Evolutionary conservation across 768 basidiomycete species (phyloP), one percentile per base, ranked within the genome.

Genomic region (Pulveroboletus sp.): DNA sequence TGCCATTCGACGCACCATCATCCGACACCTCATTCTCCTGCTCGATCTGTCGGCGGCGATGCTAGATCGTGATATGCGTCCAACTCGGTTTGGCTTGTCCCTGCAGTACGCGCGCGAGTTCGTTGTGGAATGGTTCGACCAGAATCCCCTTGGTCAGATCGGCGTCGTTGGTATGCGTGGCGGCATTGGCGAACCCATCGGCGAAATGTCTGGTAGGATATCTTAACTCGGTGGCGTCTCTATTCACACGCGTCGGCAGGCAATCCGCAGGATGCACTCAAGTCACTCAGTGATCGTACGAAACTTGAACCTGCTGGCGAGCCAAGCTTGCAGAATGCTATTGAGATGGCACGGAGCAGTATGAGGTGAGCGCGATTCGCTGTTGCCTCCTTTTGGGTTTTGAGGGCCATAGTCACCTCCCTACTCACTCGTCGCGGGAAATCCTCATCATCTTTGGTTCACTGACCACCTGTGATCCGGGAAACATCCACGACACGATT

Each of bases 121-220:
- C 57, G 78, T 98, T 27, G 74, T 79, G 7, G 96, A 99, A 66
- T 99, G 95, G 94, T 99, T 98, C 68, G 96, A 99, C 70, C 96
- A 98, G 72, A 99, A 99, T 62, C 96, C 96, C 1, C 76, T 99
- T 11, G 94, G 95, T 18, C 96, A 98, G 69, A 90, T 99, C 56
- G 95, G 93, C 2, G 73, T 98, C 28, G 91, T 98, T 15, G 92
- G 90, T 6, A 92, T 98, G 81, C 76, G 93, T 21, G 82, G 89
- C 31, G 92, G 96, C 0, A 68, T 97, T 21, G 93, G 93, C 0
- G 96, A 98, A 68, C 81, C 90, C 3, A 72, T 98, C 37, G 82
- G 90, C 2, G 89, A 93, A 52, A 89, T 99, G 85, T 89, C 93
- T 58, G 95, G 94, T 92, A 62, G 42, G 80, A 58, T 49, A 38